These are phyloP conservation scores for Thermothielavioides terrestris DNA, from an alignment of 495 filamentous ascomycete species.

Conservation along the genomic window DNA sequence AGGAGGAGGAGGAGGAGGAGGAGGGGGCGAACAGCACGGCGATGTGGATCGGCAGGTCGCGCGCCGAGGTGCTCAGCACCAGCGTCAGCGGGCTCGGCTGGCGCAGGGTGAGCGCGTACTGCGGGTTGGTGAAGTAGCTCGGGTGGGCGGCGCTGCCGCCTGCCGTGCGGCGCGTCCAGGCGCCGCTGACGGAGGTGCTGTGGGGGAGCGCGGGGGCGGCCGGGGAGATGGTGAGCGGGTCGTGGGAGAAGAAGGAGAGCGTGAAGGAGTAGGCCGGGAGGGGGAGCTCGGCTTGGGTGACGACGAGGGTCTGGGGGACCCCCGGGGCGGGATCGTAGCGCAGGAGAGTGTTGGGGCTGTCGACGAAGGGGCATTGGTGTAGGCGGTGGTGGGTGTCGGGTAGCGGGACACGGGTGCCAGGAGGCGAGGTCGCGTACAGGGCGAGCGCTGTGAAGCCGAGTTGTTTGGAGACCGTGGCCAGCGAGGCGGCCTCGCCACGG, in stretches of 20 bases:
- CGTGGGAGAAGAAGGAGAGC: constrained; percentile 65
- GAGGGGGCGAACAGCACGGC: constrained; percentile 65
- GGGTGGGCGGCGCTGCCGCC: constrained; percentile 74
- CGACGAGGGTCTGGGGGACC: constrained; percentile 64
- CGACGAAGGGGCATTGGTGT: constrained; percentile 73
- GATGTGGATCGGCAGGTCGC: constrained; percentile 65
- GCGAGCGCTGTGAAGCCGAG: constrained; percentile 81
- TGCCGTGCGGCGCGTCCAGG: constrained; percentile 71
- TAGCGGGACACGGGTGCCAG: constrained; percentile 66
- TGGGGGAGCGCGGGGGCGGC: constrained; percentile 52
- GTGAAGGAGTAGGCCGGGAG: constrained; percentile 68
- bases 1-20: too few relatives aligned
- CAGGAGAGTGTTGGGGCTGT: constrained; percentile 85
- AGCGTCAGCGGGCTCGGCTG: constrained; percentile 53
- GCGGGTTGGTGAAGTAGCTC: constrained; percentile 74
- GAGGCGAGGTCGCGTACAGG: constrained; percentile 51
- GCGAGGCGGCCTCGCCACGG: constrained; percentile 12
- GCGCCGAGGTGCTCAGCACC: constrained; percentile 53
- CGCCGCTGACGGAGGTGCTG: constrained; percentile 43
- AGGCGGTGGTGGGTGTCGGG: constrained; percentile 50
- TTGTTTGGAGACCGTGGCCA: constrained; percentile 34
- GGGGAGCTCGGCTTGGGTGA: constrained; percentile 69
- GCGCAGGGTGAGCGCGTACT: constrained; percentile 59
- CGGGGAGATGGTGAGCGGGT: constrained; percentile 47
- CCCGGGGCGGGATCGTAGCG: constrained; percentile 54